Percentiles rank a stretch among this genome's conserved stretches.
phyloP scores from a whole-genome alignment of 257 asterid species.

The Buddleja alternifolia region DNA sequence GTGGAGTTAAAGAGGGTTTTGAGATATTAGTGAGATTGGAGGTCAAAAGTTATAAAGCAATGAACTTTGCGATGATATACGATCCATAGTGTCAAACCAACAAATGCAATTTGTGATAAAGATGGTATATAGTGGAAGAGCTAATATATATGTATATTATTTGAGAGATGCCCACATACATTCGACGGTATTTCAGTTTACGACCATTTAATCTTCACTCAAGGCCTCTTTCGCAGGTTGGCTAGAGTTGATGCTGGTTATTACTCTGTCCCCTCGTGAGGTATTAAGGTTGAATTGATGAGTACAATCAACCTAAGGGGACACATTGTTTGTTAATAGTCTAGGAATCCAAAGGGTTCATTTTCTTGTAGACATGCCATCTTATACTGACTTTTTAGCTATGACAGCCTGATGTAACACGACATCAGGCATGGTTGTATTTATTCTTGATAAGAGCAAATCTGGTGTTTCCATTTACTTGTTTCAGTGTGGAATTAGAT shows the following conservation, averaged over 20 bases:
- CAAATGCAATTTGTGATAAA: not conserved
- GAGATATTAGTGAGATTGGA: not conserved
- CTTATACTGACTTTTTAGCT: not conserved
- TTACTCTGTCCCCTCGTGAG: too few relatives aligned
- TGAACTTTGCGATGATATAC: too few relatives aligned
- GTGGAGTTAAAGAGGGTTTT: not conserved
- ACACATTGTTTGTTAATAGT: too few relatives aligned
- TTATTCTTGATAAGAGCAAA: not conserved
- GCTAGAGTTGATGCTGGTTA: not conserved
- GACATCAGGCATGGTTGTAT: too few relatives aligned
- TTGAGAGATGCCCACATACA: too few relatives aligned
- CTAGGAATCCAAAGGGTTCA: not conserved
- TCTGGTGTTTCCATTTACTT: not conserved
- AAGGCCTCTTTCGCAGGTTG: not conserved
- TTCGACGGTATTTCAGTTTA: not conserved
- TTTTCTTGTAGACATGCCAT: not conserved
- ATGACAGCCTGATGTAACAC: not conserved
- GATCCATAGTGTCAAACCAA: not conserved
- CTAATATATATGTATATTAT: too few relatives aligned
- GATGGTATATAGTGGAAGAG: too few relatives aligned
- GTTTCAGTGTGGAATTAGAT: conserved; percentile 47
- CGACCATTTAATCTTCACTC: not conserved
- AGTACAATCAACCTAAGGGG: too few relatives aligned
- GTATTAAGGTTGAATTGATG: too few relatives aligned
- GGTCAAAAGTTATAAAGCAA: not conserved